Conservation (phyloP, 148 eudicot genomes). For the Heliosperma pusillum region DNA sequence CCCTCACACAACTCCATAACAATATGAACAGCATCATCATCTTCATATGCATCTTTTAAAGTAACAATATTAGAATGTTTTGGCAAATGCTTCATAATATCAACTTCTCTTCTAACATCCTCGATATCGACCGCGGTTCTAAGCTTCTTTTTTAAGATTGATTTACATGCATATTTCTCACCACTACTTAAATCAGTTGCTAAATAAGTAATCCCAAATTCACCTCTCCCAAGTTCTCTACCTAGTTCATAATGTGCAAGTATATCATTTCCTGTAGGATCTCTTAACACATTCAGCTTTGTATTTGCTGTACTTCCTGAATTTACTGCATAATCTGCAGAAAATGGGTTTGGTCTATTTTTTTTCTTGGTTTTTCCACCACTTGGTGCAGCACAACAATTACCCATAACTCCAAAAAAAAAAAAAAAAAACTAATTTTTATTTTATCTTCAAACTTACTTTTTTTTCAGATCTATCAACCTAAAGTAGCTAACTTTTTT, state of each 20-base stretch:
- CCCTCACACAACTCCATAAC: conserved; percentile 66
- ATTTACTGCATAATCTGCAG: conserved; percentile 33
- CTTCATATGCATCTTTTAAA: conserved; percentile 52
- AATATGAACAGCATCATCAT: conserved; percentile 54
- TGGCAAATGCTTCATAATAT: conserved; percentile 55
- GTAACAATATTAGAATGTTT: conserved; percentile 51
- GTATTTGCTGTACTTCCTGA: conserved; percentile 29
- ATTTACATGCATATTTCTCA: conserved; percentile 50
- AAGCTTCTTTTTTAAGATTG: conserved; percentile 51
- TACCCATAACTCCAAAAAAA: conserved; percentile 55
- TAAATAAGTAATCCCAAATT: conserved; percentile 54
- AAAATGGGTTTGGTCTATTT: conserved; percentile 46
- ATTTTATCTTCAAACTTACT: background rate
- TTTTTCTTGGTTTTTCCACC: conserved; percentile 36
- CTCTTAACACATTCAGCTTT: conserved; percentile 42
- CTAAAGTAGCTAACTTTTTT: background rate
- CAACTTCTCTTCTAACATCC: conserved; percentile 61
- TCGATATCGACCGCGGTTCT: conserved; percentile 55
- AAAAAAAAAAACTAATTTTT: too few species aligned
- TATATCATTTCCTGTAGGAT: conserved; percentile 53
- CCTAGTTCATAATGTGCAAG: conserved; percentile 42
- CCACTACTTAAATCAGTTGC: conserved; percentile 38
- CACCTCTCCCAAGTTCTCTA: conserved; percentile 53
- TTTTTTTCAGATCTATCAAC: background rate
- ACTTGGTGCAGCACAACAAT: conserved; percentile 46